Percentiles rank a stretch among this genome's conserved stretches.
Conservation (phyloP, 768 basidiomycete genomes). For the Russula emetica region DNA sequence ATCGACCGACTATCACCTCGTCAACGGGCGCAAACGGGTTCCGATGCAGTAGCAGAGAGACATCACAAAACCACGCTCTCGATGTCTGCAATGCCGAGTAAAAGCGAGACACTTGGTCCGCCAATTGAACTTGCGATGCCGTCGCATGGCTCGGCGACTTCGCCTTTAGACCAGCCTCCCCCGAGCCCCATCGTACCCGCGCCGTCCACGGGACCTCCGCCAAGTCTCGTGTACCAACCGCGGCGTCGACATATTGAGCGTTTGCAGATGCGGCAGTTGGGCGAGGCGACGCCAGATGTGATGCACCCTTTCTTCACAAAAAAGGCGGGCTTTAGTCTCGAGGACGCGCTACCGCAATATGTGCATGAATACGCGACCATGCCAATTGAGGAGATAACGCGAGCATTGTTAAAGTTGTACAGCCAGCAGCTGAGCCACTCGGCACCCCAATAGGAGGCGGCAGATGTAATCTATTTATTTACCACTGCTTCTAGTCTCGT, state of each 20-base stretch:
- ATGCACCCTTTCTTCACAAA: slow-evolving; percentile 88
- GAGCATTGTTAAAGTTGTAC: slow-evolving; percentile 69
- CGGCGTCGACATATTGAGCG: slow-evolving; percentile 66
- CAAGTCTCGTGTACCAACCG: slow-evolving; percentile 48
- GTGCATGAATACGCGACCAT: slow-evolving; percentile 83
- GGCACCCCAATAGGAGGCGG: slow-evolving; percentile 10
- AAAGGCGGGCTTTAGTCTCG: slow-evolving; percentile 75
- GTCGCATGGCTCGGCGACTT: neutral
- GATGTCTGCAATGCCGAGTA: slow-evolving; percentile 18
- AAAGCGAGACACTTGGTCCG: slow-evolving; percentile 7
- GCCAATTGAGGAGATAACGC: slow-evolving; percentile 82
- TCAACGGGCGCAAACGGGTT: neutral
- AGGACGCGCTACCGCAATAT: slow-evolving; percentile 81
- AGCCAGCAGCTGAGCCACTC: slow-evolving; percentile 59
- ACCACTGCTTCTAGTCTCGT: slow-evolving; percentile 23
- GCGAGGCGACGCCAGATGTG: slow-evolving; percentile 84
- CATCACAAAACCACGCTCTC: slow-evolving; percentile 17
- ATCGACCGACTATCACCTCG: slow-evolving; percentile 13
- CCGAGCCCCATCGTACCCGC: slow-evolving; percentile 15
- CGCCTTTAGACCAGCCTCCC: slow-evolving; percentile 8
- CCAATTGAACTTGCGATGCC: slow-evolving; percentile 7
- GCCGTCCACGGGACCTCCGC: slow-evolving; percentile 18
- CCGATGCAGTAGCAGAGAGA: slow-evolving; percentile 4
- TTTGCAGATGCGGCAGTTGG: slow-evolving; percentile 79
- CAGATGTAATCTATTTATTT: slow-evolving; percentile 16